Percentiles rank a stretch among this genome's conserved stretches.
These are phyloP conservation scores for Phytopythium cucurbitacearum DNA, from an alignment of 352 stramenopile genomes.

Conservation along the genomic window DNA sequence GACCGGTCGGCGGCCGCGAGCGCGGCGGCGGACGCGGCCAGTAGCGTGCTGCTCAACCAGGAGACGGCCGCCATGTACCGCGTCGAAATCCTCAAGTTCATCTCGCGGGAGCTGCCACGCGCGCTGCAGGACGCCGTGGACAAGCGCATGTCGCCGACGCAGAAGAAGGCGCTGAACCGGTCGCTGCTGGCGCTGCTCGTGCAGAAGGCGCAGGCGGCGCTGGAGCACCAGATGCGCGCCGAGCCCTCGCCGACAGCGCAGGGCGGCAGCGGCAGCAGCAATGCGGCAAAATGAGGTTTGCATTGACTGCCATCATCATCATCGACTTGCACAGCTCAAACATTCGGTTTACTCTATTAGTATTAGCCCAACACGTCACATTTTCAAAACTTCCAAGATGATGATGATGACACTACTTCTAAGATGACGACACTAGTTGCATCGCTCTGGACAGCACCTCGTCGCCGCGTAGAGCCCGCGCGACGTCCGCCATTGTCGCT, in stretches of 20 bases:
- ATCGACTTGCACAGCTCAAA: no score
- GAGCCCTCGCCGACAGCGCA: slow-evolving; percentile 30
- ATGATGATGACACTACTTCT: no score
- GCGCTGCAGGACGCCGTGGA: slow-evolving; percentile 66
- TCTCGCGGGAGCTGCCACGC: slow-evolving; percentile 72
- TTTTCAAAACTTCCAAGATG: no score
- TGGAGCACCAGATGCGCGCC: slow-evolving; percentile 69
- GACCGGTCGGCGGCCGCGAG: slow-evolving; percentile 26
- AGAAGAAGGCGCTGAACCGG: slow-evolving; percentile 63
- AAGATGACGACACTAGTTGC: slow-evolving; percentile 9
- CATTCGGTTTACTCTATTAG: no score
- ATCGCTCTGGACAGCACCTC: slow-evolving; percentile 31
- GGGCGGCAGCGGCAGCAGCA: neutral
- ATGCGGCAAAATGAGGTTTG: no score
- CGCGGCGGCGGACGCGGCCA: slow-evolving; percentile 10
- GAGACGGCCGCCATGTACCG: slow-evolving; percentile 80
- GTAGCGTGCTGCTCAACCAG: slow-evolving; percentile 32
- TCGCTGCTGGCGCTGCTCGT: slow-evolving; percentile 72
- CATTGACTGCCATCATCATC: no score
- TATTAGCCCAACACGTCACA: no score
- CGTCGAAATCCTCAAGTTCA: slow-evolving; percentile 83
- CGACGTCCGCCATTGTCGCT: slow-evolving; percentile 39
- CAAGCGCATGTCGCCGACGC: slow-evolving; percentile 44
- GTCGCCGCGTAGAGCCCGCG: slow-evolving; percentile 40
- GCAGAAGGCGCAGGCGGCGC: slow-evolving; percentile 67